Percentiles rank a stretch among this genome's conserved stretches.
phyloP scores from a whole-genome alignment of 1,284 basidiomycete genomes.

The Volvariella surrecta region DNA sequence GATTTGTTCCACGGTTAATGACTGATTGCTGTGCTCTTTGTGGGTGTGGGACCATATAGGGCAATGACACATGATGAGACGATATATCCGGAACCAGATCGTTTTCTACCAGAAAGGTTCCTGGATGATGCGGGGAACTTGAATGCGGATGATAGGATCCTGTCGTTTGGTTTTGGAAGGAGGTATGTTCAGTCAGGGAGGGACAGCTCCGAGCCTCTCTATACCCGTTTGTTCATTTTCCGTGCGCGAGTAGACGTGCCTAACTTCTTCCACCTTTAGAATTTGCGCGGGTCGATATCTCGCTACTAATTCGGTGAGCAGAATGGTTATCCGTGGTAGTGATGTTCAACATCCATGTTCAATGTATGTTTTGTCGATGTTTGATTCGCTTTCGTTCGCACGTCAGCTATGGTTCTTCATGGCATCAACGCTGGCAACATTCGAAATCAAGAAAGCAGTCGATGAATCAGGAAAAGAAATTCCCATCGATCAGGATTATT shows the following conservation, averaged over 20 bases:
- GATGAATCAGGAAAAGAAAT: constrained; percentile 9
- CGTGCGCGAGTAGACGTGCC: no score
- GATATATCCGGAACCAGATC: constrained; percentile 5
- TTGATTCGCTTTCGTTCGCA: no score
- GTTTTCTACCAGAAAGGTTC: constrained; percentile 8
- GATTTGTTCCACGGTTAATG: no score
- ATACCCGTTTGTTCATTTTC: no score
- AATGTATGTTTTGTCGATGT: no score
- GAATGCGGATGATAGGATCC: constrained; percentile 1
- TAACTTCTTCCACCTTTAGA: background rate
- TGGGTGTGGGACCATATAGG: constrained; percentile 8
- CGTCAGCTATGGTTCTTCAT: background rate
- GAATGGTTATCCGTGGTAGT: background rate
- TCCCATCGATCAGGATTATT: constrained; percentile 13
- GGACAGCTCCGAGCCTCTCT: no score
- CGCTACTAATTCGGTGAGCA: background rate
- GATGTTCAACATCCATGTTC: background rate
- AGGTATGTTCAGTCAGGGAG: constrained; percentile 6
- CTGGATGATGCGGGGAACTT: constrained; percentile 2
- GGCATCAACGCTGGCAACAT: background rate
- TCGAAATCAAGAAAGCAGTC: background rate
- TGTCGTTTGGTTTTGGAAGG: constrained; percentile 8
- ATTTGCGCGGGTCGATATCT: constrained; percentile 1
- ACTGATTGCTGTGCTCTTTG: no score
- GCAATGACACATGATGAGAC: constrained; percentile 7